These are phyloP conservation scores for Fusarium sp. DNA, from an alignment of 2,329 filamentous ascomycete genomes.

Conservation along the genomic window DNA sequence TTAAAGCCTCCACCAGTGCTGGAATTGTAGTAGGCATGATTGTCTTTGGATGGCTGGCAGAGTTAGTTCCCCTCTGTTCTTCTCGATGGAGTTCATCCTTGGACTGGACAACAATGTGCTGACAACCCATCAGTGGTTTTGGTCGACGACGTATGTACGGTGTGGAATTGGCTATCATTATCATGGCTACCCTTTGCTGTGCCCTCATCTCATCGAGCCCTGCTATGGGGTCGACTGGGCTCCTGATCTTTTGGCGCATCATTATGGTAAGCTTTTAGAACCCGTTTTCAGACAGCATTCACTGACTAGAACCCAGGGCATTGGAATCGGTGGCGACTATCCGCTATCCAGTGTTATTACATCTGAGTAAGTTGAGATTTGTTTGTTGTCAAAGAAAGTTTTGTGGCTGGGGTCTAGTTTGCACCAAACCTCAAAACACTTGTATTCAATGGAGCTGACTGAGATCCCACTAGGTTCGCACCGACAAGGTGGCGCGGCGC, in stretches of 20 bases:
- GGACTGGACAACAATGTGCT: conserved; percentile 13
- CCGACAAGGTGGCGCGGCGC: conserved; percentile 84
- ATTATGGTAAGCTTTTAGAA: conserved; percentile 66
- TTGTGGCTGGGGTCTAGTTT: conserved; percentile 27
- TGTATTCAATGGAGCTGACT: conserved; percentile 30
- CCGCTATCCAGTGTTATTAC: conserved; percentile 81
- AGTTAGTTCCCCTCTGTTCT: conserved; percentile 55
- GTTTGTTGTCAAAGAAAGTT: conserved; percentile 3
- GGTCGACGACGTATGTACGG: conserved; percentile 88
- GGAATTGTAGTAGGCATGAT: conserved; percentile 84
- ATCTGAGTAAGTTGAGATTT: conserved; percentile 66
- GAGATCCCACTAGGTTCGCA: conserved; percentile 68
- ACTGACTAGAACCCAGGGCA: conserved; percentile 58
- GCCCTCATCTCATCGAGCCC: conserved; percentile 71
- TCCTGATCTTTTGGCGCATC: conserved; percentile 80
- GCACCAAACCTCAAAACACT: background rate
- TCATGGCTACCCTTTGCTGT: conserved; percentile 76
- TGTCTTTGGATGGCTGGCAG: conserved; percentile 81
- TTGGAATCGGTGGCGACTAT: conserved; percentile 86
- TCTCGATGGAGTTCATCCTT: background rate
- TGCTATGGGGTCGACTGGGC: conserved; percentile 68
- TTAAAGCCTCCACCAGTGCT: conserved; percentile 84
- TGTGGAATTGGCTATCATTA: conserved; percentile 78
- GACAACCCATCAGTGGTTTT: conserved; percentile 58
- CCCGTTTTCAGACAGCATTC: background rate